Percentiles rank a stretch among this genome's conserved stretches.
phyloP scores from a whole-genome alignment of 768 basidiomycete species.

The Collybia nuda region DNA sequence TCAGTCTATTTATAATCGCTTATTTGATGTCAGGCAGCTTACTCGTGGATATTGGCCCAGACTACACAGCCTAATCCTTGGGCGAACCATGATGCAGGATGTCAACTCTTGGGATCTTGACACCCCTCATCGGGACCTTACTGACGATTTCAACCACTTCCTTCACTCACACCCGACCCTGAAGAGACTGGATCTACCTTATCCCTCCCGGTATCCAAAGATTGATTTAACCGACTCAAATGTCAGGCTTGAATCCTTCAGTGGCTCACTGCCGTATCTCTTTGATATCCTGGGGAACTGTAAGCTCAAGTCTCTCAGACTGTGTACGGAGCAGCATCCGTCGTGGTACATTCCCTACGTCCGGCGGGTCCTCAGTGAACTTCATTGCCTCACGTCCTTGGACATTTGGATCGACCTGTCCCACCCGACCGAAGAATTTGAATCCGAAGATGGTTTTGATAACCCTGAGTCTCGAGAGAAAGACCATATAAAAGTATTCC shows the following conservation, averaged over 20 bases:
- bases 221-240: constrained; percentile 9
- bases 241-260: constrained; percentile 15
- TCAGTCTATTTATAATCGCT: constrained; percentile 7
- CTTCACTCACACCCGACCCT: constrained; percentile 14
- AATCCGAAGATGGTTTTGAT: constrained; percentile 5
- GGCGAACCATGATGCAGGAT: constrained; percentile 14
- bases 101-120: constrained; percentile 4
- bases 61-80: constrained; percentile 16
- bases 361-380: constrained; percentile 11
- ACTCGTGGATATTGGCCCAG: constrained; percentile 17
- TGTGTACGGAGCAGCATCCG: constrained; percentile 18
- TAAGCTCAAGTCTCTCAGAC: constrained; percentile 13
- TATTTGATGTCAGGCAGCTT: constrained; percentile 18
- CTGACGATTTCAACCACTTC: constrained; percentile 15
- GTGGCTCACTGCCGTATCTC: constrained; percentile 16
- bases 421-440: constrained; percentile 5
- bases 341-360: constrained; percentile 16
- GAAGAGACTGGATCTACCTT: constrained; percentile 15
- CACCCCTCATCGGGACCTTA: constrained; percentile 3
- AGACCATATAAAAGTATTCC: constrained; percentile 19
- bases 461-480: constrained; percentile 12
- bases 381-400: constrained; percentile 11
- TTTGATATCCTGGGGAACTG: constrained; percentile 9
- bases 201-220: constrained; percentile 10
- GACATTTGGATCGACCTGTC: constrained; percentile 21